Percentiles rank a stretch among this genome's conserved stretches.
phyloP scores from a whole-genome alignment of 1,284 basidiomycete genomes.

The Ceratobasidium sp. region DNA sequence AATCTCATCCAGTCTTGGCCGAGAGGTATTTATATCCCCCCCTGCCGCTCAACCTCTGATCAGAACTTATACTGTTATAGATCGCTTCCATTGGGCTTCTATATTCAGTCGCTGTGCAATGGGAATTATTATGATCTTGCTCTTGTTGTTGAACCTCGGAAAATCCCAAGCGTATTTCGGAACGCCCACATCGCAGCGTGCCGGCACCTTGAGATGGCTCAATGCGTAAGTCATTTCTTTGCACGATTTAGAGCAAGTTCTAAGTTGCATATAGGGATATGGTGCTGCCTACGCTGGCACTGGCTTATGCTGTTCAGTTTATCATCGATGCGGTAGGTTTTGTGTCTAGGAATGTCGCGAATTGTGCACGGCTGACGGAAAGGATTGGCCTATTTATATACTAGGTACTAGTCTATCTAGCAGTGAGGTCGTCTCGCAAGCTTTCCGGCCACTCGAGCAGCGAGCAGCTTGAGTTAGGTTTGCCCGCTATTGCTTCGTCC shows the following conservation, averaged over 20 bases:
- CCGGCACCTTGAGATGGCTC: conserved; percentile 12
- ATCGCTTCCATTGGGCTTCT: conserved; percentile 38
- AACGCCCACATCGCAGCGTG: neutral
- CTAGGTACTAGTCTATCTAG: conserved; percentile 15
- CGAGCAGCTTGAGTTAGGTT: too few relatives aligned
- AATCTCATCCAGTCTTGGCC: conserved; percentile 45
- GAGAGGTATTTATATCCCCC: conserved; percentile 2
- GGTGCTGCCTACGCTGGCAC: conserved; percentile 29
- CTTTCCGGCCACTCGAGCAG: too few relatives aligned
- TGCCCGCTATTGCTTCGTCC: conserved; percentile 29
- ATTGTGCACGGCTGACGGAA: too few relatives aligned
- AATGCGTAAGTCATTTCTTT: conserved; percentile 5
- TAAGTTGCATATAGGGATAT: neutral
- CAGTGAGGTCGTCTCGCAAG: conserved; percentile 16
- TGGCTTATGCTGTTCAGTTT: conserved; percentile 29
- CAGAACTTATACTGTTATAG: neutral
- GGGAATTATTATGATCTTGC: conserved; percentile 7
- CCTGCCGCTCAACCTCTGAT: too few relatives aligned
- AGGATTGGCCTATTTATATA: neutral
- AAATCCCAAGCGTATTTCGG: neutral
- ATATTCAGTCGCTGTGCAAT: conserved; percentile 33
- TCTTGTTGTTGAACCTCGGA: conserved; percentile 26
- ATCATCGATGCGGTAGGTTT: conserved; percentile 27
- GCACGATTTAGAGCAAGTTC: too few relatives aligned
- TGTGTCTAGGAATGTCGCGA: neutral